Evolutionary conservation across 257 asterid genomes (phyloP).

Genomic region (Solanum sitiens): DNA sequence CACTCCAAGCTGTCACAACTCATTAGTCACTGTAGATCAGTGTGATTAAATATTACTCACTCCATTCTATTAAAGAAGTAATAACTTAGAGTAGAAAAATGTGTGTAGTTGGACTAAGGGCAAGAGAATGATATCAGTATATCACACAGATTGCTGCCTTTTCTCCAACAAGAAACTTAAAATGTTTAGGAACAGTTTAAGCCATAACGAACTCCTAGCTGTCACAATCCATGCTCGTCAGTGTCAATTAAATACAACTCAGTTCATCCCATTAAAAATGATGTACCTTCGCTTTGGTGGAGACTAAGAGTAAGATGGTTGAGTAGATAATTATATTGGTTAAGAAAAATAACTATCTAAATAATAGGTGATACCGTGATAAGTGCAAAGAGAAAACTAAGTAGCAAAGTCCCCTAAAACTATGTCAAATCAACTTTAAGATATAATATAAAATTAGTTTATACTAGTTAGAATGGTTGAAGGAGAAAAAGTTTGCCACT

Average conservation of each 20-base stretch:
- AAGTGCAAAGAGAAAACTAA: background rate
- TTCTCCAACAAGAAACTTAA: background rate
- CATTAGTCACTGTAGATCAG: background rate
- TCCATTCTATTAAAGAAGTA: background rate
- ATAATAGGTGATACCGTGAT: background rate
- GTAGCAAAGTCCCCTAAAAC: background rate
- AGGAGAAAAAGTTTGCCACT: background rate
- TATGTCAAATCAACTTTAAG: background rate
- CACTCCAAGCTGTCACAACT: background rate
- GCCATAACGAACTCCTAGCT: background rate
- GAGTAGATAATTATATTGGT: background rate
- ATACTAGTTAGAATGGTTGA: background rate
- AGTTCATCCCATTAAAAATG: background rate
- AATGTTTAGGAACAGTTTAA: background rate
- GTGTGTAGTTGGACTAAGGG: background rate
- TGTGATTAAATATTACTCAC: background rate
- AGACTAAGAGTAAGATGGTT: background rate
- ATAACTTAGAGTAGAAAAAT: background rate
- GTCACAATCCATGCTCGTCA: background rate
- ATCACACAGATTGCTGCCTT: background rate
- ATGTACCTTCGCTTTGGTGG: background rate
- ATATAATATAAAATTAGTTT: background rate
- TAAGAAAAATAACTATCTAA: background rate
- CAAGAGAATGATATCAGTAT: background rate
- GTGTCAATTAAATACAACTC: background rate